A percentile compares a stretch with the other conserved stretches of the same genome.
These are phyloP conservation scores for Crepidotus variabilis DNA, from an alignment of 768 basidiomycete genomes.

Conservation along the genomic window DNA sequence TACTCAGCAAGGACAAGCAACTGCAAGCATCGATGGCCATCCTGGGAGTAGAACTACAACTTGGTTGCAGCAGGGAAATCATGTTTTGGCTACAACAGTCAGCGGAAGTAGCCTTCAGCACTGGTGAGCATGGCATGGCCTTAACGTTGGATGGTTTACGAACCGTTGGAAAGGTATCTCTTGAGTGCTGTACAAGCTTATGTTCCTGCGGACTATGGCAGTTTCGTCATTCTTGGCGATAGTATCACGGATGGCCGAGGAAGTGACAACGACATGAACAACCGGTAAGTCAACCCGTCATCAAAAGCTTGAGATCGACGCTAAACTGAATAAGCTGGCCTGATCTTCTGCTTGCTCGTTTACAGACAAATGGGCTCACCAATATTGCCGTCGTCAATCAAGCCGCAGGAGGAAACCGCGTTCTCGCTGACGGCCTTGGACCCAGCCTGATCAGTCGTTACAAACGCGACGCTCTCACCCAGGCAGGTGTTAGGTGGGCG, in stretches of 20 bases:
- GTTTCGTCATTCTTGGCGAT: constrained; percentile 45
- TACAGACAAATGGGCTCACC: constrained; percentile 31
- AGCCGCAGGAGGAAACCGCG: constrained; percentile 50
- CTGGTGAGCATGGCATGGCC: constrained; percentile 25
- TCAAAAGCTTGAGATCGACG: background rate
- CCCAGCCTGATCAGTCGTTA: constrained; percentile 44
- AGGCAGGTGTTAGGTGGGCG: constrained; percentile 23
- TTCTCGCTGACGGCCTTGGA: constrained; percentile 45
- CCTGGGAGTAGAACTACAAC: constrained; percentile 47
- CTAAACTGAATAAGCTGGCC: constrained; percentile 37
- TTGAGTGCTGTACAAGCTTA: constrained; percentile 40
- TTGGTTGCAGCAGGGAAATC: constrained; percentile 37
- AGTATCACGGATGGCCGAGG: constrained; percentile 52
- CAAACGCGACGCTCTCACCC: constrained; percentile 48
- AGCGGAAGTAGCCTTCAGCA: constrained; percentile 29
- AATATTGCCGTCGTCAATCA: constrained; percentile 44
- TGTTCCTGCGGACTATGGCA: constrained; percentile 23
- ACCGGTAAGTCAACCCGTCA: constrained; percentile 27
- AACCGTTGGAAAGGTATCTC: constrained; percentile 27
- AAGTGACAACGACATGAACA: constrained; percentile 39
- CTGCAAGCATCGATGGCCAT: constrained; percentile 40
- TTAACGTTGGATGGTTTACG: background rate
- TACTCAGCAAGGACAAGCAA: constrained; percentile 34
- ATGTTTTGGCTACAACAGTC: constrained; percentile 29
- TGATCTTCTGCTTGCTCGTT: constrained; percentile 39